phyloP scores from a whole-genome alignment of 768 basidiomycete species.

The Pleurotus giganteus region DNA sequence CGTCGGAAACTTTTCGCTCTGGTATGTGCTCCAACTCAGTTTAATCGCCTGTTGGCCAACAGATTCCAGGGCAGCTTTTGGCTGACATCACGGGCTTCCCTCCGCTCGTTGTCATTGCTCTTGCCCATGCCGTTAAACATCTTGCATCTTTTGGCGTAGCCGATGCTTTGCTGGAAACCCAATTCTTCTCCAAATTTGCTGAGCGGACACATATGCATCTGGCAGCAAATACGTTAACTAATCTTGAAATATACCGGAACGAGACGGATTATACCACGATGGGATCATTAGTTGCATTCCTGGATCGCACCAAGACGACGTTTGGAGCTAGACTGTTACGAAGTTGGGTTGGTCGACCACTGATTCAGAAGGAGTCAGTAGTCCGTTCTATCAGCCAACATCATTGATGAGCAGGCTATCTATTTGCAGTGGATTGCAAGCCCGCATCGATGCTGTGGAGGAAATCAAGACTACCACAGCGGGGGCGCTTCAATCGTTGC shows the following conservation, averaged over 20 bases:
- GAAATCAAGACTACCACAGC: slow-evolving; percentile 71
- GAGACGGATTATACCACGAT: slow-evolving; percentile 72
- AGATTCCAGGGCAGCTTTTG: slow-evolving; percentile 52
- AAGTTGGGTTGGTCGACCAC: slow-evolving; percentile 84
- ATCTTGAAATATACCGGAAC: slow-evolving; percentile 92
- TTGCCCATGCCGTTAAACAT: slow-evolving; percentile 72
- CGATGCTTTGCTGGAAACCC: slow-evolving; percentile 72
- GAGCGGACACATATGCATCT: slow-evolving; percentile 83
- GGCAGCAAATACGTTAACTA: slow-evolving; percentile 82
- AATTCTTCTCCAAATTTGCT: slow-evolving; percentile 78
- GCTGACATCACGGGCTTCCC: slow-evolving; percentile 67
- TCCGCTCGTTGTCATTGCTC: slow-evolving; percentile 62
- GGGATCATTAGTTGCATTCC: slow-evolving; percentile 81
- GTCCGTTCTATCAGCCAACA: slow-evolving; percentile 2
- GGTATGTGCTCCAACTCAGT: slow-evolving; percentile 29
- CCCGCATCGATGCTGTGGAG: slow-evolving; percentile 80
- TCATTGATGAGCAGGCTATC: slow-evolving; percentile 1
- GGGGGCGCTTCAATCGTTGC: slow-evolving; percentile 62
- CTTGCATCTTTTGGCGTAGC: slow-evolving; percentile 75
- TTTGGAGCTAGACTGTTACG: slow-evolving; percentile 85
- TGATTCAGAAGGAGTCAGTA: slow-evolving; percentile 66
- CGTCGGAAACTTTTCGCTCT: slow-evolving; percentile 43
- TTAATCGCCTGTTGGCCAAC: neutral
- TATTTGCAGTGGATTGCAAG: slow-evolving; percentile 58
- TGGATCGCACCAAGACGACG: slow-evolving; percentile 84